Evolutionary conservation across 352 stramenopile genomes (phyloP).

Genomic region (Aphanomyces stellatus): DNA sequence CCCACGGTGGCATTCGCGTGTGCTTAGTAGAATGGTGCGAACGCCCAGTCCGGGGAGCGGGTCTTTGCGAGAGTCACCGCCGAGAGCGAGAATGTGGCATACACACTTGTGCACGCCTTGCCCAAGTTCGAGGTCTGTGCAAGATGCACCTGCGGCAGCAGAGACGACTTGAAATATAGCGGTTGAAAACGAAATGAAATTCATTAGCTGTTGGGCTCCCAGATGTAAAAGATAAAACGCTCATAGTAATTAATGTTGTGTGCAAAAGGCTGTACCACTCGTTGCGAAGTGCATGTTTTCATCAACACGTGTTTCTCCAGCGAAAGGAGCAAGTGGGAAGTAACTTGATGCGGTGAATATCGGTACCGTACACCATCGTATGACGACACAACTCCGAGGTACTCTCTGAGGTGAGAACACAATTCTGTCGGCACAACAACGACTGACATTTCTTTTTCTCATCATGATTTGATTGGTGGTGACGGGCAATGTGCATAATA

Average conservation of each 20-base stretch:
- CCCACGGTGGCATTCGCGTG: constrained; percentile 69
- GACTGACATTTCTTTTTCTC: no score
- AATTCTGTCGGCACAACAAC: no score
- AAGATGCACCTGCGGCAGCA: constrained; percentile 20
- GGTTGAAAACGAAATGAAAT: neutral
- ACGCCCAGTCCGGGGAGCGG: constrained; percentile 77
- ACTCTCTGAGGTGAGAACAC: no score
- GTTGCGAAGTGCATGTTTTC: neutral
- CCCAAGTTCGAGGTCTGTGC: constrained; percentile 77
- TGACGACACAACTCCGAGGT: no score
- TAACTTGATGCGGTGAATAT: no score
- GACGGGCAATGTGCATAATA: no score
- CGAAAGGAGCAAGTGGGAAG: no score
- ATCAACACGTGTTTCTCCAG: no score
- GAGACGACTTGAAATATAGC: neutral
- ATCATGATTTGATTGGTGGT: no score
- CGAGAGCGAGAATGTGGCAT: constrained; percentile 71
- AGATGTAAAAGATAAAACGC: neutral
- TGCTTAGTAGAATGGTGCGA: constrained; percentile 77
- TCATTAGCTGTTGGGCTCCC: neutral
- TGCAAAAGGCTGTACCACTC: neutral
- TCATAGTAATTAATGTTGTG: neutral
- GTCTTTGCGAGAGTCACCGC: constrained; percentile 79
- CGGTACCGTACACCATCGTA: no score
- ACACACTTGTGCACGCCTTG: constrained; percentile 77